Conservation (phyloP, 805 yeast genomes). For the Sugiyamaella americana region DNA sequence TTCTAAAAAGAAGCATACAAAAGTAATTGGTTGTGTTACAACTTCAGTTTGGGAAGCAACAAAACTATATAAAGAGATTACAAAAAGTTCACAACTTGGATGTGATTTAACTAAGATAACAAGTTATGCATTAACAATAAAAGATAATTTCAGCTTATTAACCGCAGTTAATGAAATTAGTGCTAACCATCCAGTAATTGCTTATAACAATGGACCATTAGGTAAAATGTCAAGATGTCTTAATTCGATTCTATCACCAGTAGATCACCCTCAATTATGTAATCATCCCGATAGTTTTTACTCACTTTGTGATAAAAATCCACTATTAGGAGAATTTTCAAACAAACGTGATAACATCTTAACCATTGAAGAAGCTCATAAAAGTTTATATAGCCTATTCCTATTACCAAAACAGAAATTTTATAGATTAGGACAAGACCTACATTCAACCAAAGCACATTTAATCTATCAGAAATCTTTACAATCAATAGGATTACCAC, state of each 20-base stretch:
- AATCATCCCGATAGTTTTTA: constrained; percentile 7
- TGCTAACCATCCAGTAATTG: constrained; percentile 2
- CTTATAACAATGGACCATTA: constrained; percentile 9
- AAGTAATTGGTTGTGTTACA: constrained; percentile 6
- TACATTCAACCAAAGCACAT: not conserved
- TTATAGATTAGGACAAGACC: constrained; percentile 3
- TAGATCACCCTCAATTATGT: constrained; percentile 5
- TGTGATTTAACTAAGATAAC: constrained; percentile 4
- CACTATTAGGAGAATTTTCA: not conserved
- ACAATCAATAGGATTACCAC: not conserved
- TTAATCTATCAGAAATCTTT: not conserved
- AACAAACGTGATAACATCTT: not conserved
- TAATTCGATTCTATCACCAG: constrained; percentile 8
- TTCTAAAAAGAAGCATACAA: not conserved
- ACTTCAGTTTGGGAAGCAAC: constrained; percentile 6
- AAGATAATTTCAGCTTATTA: constrained; percentile 7
- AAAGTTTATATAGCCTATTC: constrained; percentile 1
- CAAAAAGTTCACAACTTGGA: not conserved
- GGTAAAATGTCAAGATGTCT: constrained; percentile 12
- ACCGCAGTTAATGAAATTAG: not conserved
- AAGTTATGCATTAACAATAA: constrained; percentile 6
- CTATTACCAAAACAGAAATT: constrained; percentile 3
- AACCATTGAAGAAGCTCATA: constrained; percentile 2
- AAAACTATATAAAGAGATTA: not conserved
- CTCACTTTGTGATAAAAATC: not conserved